These are phyloP conservation scores for Claviceps pazoutovae DNA, from an alignment of 2,329 filamentous ascomycete genomes.

Conservation along the genomic window DNA sequence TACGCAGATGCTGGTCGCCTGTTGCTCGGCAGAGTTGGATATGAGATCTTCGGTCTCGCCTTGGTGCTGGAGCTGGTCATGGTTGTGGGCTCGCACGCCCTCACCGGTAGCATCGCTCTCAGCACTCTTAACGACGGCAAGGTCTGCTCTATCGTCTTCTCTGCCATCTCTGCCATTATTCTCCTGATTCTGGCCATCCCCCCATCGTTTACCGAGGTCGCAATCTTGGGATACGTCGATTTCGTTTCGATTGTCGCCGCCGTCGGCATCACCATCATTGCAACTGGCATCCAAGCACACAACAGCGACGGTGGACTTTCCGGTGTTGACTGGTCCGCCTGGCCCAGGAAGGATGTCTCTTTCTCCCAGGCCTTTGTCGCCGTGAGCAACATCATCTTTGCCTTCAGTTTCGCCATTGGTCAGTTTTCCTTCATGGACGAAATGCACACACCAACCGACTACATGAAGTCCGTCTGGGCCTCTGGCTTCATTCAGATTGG, in stretches of 20 bases:
- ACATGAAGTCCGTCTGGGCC: constrained; percentile 41
- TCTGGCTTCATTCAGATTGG: constrained; percentile 47
- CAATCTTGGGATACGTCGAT: constrained; percentile 35
- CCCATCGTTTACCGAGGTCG: constrained; percentile 33
- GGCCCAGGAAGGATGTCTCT: constrained; percentile 29
- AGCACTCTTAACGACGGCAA: constrained; percentile 45
- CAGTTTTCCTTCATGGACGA: constrained; percentile 41
- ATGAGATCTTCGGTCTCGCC: constrained; percentile 53
- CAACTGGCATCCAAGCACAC: constrained; percentile 39
- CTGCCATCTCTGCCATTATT: constrained; percentile 30
- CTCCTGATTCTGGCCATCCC: constrained; percentile 32
- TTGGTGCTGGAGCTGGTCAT: constrained; percentile 54
- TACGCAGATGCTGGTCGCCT: constrained; percentile 56
- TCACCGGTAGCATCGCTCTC: constrained; percentile 55
- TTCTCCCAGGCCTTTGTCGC: constrained; percentile 45
- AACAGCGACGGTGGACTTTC: constrained; percentile 13
- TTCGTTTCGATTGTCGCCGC: constrained; percentile 51
- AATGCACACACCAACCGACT: constrained; percentile 35
- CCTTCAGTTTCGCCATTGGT: constrained; percentile 45
- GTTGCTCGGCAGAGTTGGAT: constrained; percentile 44
- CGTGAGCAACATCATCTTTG: constrained; percentile 58
- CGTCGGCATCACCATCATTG: constrained; percentile 53
- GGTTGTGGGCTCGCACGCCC: constrained; percentile 49
- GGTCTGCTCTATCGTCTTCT: constrained; percentile 31
- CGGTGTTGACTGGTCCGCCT: constrained; percentile 29